Evolutionary conservation across 371 early-diverging fungal species (phyloP).

Genomic region (Nematocida major): DNA sequence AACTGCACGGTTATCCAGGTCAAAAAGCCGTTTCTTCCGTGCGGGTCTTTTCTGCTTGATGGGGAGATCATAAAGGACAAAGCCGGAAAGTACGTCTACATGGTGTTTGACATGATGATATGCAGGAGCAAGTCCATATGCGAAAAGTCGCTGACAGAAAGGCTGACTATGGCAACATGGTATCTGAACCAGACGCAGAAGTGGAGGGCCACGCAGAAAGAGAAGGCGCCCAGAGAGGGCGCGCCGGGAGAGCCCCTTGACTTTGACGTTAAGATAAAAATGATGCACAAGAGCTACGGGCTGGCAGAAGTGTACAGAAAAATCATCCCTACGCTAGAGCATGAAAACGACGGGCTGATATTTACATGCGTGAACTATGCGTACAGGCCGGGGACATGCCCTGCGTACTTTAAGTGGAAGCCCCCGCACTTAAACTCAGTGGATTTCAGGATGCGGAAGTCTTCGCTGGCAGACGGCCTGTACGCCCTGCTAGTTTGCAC

Average conservation of each 20-base stretch:
- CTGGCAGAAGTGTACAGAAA: constrained; percentile 56
- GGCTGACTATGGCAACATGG: constrained; percentile 50
- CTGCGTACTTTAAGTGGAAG: constrained; percentile 94
- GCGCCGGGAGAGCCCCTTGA: no score
- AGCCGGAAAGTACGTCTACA: constrained; percentile 15
- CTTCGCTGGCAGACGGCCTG: background rate
- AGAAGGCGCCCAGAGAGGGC: no score
- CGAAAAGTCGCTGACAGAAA: constrained; percentile 40
- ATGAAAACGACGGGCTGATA: constrained; percentile 87
- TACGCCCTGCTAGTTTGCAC: constrained; percentile 3
- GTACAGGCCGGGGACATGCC: constrained; percentile 75
- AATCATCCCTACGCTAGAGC: constrained; percentile 67
- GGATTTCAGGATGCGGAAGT: constrained; percentile 71
- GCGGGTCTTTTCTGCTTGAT: constrained; percentile 55
- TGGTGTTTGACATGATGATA: constrained; percentile 62
- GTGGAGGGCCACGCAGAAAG: constrained; percentile 1
- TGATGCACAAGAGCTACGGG: constrained; percentile 63
- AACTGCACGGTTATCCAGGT: constrained; percentile 53
- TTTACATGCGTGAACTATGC: constrained; percentile 79
- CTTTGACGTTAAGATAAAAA: constrained; percentile 52
- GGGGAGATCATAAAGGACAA: constrained; percentile 59
- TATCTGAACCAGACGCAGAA: constrained; percentile 38
- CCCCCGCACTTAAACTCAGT: constrained; percentile 89
- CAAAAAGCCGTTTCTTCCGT: background rate
- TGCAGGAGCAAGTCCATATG: constrained; percentile 41